Conservation (phyloP, 805 yeast species). For the Metschnikowia hibisci region DNA sequence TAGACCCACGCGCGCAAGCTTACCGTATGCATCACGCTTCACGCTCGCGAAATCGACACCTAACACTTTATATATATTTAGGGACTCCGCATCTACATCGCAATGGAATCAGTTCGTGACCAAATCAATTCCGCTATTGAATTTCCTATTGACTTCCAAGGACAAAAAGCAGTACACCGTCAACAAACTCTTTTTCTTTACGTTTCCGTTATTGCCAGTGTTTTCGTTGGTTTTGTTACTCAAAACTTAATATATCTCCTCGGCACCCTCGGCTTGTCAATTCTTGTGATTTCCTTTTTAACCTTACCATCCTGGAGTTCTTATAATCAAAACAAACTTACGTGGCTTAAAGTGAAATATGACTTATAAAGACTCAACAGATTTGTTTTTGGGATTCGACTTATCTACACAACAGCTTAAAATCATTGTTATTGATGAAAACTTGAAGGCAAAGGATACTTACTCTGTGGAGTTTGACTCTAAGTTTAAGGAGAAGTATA, state of each 20-base stretch:
- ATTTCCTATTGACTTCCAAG: constrained; percentile 48
- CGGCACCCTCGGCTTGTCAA: constrained; percentile 33
- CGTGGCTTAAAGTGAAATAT: constrained; percentile 42
- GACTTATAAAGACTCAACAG: constrained; percentile 14
- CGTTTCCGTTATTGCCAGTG: constrained; percentile 32
- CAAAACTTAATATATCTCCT: constrained; percentile 42
- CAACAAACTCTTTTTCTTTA: constrained; percentile 24
- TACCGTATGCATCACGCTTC: constrained; percentile 1
- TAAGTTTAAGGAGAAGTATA: constrained; percentile 53
- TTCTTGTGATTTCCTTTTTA: constrained; percentile 27
- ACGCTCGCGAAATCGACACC: constrained; percentile 7
- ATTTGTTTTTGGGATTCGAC: constrained; percentile 66
- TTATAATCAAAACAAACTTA: constrained; percentile 47
- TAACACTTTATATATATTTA: not conserved
- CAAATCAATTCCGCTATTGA: constrained; percentile 19
- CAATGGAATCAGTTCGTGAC: constrained; percentile 17
- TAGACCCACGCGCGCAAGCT: constrained; percentile 3
- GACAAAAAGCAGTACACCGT: constrained; percentile 45
- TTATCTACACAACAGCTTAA: constrained; percentile 88
- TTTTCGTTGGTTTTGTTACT: constrained; percentile 45
- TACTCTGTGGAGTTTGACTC: constrained; percentile 70
- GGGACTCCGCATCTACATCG: constrained; percentile 5
- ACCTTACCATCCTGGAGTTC: constrained; percentile 58
- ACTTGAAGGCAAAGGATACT: constrained; percentile 50
- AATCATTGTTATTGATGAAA: constrained; percentile 57